Evolutionary conservation across 192 early-diverging fungal genomes (phyloP), one percentile per base, ranked within the genome.

Genomic region (Allomyces macrogynus): DNA sequence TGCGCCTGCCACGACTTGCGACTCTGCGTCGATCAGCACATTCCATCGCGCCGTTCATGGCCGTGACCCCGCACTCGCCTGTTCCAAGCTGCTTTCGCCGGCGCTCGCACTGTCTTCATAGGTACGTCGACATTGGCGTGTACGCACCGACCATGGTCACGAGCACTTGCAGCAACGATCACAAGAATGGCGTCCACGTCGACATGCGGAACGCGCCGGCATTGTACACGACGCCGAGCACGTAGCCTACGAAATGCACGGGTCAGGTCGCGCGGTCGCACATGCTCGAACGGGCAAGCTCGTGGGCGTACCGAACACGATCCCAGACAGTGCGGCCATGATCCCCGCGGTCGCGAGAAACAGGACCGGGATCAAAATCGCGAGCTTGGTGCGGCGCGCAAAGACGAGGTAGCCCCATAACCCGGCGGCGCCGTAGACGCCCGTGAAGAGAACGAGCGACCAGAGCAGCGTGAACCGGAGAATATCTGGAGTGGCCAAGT

Each of bases 151-250:
- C 77, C 23, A 87, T 66, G n/a, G 80, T 74, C 20, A 85, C 66
- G 20, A 87, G 70, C 0, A 83, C 76, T 67, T 85, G 83, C 27
- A 84, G 78, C 60, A 87, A 65, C 9, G 77, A 82, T 83, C 85
- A 87, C 22, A 84, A 70, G 62, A 84, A 80, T 16, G 85, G 85
- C 24, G 84, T 75, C 85, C 85, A 87, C 10, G 80, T 80, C n/a
- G 83, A 82, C 83, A 87, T 84, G 32, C 73, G 72, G 72, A 85
- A 85, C 24, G 71, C 71, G 8, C 85, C 85, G 23, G 82, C 73
- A 61, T 77, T 79, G 67, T 87, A 87, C 0, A 85, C 71, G 24
- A 74, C 73, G 10, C 76, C 74, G 22, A 87, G 71, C 3, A 80
- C 74, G 22, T 79, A 65, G 10, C 84, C 84, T 86, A 24, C 11